These are phyloP conservation scores for Saccharomyces hybrid DNA, from an alignment of 1,139 yeast species.

Conservation along the genomic window DNA sequence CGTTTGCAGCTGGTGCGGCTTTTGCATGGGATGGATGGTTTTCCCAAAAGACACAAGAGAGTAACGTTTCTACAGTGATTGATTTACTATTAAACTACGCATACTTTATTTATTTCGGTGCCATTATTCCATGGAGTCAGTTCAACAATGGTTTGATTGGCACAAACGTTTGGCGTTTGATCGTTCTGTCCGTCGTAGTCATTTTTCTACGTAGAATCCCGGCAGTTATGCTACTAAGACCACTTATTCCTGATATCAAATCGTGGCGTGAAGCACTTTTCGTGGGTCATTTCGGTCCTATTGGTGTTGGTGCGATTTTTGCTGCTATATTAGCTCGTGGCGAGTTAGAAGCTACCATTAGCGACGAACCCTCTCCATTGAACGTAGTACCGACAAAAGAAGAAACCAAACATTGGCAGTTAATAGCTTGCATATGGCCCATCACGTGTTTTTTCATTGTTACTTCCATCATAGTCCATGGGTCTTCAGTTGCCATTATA, in stretches of 20 bases:
- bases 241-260: constrained; percentile 82
- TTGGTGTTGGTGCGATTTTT: constrained; percentile 95
- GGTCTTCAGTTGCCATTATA: constrained; percentile 92
- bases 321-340: constrained; percentile 79
- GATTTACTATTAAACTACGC: constrained; percentile 78
- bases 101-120: constrained; percentile 87
- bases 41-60: constrained; percentile 77
- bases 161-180: constrained; percentile 74
- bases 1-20: constrained; percentile 94
- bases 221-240: constrained; percentile 69
- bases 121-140: constrained; percentile 87
- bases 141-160: constrained; percentile 65
- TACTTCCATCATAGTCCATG: constrained; percentile 86
- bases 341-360: constrained; percentile 54
- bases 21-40: constrained; percentile 97
- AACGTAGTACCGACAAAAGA: constrained; percentile 45
- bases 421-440: constrained; percentile 83
- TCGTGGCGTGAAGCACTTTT: constrained; percentile 94
- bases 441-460: constrained; percentile 76
- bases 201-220: constrained; percentile 83
- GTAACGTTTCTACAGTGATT: constrained; percentile 88
- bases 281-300: constrained; percentile 97
- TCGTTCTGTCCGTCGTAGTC: constrained; percentile 73
- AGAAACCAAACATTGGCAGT: constrained; percentile 54
- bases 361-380: constrained; percentile 54